Percentiles rank a stretch among this genome's conserved stretches.
Evolutionary conservation across 148 eudicot genomes (phyloP).

Genomic region (Euryodendron excelsum): DNA sequence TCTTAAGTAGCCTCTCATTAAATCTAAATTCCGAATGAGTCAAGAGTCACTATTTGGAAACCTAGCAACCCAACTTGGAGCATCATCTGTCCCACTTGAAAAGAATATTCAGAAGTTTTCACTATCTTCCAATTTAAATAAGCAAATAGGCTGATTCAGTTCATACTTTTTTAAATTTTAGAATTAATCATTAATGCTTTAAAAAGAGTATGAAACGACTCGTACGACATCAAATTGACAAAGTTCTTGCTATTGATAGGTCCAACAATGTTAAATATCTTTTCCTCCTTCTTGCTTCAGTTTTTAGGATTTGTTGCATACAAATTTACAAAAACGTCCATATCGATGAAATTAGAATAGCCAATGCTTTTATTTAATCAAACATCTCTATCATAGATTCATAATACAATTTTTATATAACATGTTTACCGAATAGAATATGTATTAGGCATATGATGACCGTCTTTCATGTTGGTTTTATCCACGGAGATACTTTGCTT

Average conservation of each 20-base stretch:
- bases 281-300: neutral
- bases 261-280: neutral
- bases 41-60: neutral
- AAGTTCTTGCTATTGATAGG: neutral
- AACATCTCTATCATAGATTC: neutral
- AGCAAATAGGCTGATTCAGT: neutral
- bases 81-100: neutral
- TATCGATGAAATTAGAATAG: neutral
- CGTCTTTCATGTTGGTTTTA: conserved; percentile 5
- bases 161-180: neutral
- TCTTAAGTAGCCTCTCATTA: neutral
- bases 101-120: neutral
- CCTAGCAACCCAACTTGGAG: neutral
- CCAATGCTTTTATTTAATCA: neutral
- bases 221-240: neutral
- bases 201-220: too few species aligned
- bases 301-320: neutral
- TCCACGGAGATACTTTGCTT: neutral
- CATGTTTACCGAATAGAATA: neutral
- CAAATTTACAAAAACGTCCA: neutral
- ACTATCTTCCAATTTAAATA: neutral
- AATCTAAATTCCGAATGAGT: neutral
- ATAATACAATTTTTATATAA: neutral
- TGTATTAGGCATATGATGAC: too few species aligned
- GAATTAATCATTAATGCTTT: too few species aligned